phyloP scores from a whole-genome alignment of 1,284 basidiomycete species.

The Ganoderma boninense region DNA sequence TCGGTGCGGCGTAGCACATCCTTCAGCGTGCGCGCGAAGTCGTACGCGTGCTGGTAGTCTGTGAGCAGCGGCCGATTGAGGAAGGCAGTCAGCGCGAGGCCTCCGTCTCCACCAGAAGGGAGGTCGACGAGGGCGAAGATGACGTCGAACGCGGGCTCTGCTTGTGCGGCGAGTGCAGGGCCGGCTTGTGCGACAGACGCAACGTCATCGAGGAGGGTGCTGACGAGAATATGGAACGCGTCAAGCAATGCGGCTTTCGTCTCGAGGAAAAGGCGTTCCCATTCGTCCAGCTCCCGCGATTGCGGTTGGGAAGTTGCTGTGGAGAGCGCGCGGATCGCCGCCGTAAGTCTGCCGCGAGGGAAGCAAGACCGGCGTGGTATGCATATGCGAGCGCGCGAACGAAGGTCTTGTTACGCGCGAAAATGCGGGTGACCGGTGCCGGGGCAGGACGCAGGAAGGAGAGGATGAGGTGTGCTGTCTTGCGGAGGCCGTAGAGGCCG shows the following conservation, averaged over 20 bases:
- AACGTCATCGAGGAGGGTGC: conserved; percentile 57
- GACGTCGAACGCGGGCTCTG: conserved; percentile 63
- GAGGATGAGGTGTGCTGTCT: conserved; percentile 64
- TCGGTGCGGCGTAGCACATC: conserved; percentile 56
- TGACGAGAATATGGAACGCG: conserved; percentile 66
- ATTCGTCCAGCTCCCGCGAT: conserved; percentile 58
- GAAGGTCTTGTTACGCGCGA: conserved; percentile 60
- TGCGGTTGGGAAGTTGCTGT: conserved; percentile 27
- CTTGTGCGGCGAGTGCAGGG: conserved; percentile 50
- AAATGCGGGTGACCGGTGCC: conserved; percentile 54
- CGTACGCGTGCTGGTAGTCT: conserved; percentile 76
- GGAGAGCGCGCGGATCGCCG: conserved; percentile 47
- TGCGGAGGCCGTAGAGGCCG: conserved; percentile 71
- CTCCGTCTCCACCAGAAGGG: conserved; percentile 1
- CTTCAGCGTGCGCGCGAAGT: conserved; percentile 58
- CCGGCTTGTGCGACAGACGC: conserved; percentile 47
- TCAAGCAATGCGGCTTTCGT: conserved; percentile 78
- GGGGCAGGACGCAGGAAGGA: conserved; percentile 63
- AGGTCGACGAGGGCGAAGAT: conserved; percentile 65
- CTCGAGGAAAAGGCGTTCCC: conserved; percentile 73
- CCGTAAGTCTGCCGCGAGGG: conserved; percentile 67
- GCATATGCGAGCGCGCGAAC: conserved; percentile 62
- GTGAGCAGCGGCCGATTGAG: conserved; percentile 69
- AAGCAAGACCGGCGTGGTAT: conserved; percentile 63
- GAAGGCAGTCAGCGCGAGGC: conserved; percentile 57